Conservation (phyloP, 495 filamentous ascomycete genomes). For the Letharia lupina region DNA sequence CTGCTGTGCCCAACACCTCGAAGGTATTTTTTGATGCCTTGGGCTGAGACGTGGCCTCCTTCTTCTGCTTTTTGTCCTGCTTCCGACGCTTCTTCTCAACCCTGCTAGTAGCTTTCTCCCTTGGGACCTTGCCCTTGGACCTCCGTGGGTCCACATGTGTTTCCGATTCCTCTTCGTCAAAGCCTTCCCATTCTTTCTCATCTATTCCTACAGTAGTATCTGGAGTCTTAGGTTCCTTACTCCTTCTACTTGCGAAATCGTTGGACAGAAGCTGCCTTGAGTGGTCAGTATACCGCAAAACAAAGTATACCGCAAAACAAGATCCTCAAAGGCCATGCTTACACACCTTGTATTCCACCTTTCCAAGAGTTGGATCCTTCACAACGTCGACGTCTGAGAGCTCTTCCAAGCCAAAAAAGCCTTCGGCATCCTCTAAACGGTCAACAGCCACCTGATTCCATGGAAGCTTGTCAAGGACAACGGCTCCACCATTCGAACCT, state of each 20-base stretch:
- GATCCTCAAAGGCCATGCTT: background rate
- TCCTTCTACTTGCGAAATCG: background rate
- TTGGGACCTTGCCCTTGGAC: background rate
- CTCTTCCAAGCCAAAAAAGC: constrained; percentile 90
- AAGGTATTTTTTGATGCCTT: constrained; percentile 6
- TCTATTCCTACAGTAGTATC: constrained; percentile 5
- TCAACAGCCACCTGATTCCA: constrained; percentile 81
- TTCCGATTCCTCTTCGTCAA: constrained; percentile 36
- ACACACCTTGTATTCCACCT: constrained; percentile 34
- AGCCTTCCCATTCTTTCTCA: constrained; percentile 47
- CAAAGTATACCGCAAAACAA: background rate
- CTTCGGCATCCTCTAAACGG: constrained; percentile 75
- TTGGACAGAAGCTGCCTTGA: background rate
- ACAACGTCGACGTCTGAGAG: constrained; percentile 82
- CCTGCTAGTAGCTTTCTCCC: background rate
- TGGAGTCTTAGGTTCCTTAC: background rate
- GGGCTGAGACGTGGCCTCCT: background rate
- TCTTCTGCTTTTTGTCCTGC: background rate
- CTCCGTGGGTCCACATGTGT: constrained; percentile 2
- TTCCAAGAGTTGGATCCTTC: constrained; percentile 43
- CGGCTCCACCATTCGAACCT: constrained; percentile 22
- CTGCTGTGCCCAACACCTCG: constrained; percentile 17
- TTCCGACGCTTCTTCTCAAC: background rate
- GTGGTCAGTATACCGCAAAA: background rate
- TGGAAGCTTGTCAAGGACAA: constrained; percentile 53